These are phyloP conservation scores for Blastobotrys petasosporus DNA, from an alignment of 1,139 yeast species.

Conservation along the genomic window DNA sequence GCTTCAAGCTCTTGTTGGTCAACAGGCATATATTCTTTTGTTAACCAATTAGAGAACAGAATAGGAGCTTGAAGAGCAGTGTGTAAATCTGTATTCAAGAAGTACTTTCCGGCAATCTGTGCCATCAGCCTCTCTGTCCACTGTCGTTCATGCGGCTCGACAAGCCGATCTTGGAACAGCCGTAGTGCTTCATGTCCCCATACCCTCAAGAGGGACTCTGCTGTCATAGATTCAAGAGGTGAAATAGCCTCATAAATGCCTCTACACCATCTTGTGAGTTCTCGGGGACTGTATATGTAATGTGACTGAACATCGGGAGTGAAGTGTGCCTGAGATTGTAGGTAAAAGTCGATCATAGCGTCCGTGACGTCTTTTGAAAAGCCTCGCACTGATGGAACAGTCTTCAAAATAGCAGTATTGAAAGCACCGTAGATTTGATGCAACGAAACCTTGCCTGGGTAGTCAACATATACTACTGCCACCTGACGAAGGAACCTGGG, in stretches of 20 bases:
- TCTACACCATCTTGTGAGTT: constrained; percentile 79
- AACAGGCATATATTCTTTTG: constrained; percentile 57
- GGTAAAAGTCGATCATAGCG: constrained; percentile 65
- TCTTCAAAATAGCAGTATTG: constrained; percentile 51
- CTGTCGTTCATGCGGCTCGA: constrained; percentile 41
- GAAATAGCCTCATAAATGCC: constrained; percentile 62
- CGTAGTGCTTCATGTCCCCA: constrained; percentile 84
- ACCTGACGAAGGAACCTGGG: constrained; percentile 67
- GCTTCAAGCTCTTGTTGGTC: constrained; percentile 42
- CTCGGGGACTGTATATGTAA: constrained; percentile 84
- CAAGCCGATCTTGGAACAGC: constrained; percentile 68
- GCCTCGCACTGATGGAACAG: constrained; percentile 58
- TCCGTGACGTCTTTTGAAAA: constrained; percentile 48
- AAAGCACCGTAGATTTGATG: constrained; percentile 61
- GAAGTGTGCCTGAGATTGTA: constrained; percentile 40
- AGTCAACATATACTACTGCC: constrained; percentile 66
- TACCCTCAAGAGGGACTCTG: constrained; percentile 49
- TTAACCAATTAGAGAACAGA: constrained; percentile 69
- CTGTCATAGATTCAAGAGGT: constrained; percentile 34
- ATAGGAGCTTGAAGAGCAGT: constrained; percentile 45
- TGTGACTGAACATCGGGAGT: constrained; percentile 42
- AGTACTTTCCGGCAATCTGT: constrained; percentile 37
- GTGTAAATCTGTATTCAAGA: constrained; percentile 44
- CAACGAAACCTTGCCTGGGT: constrained; percentile 66
- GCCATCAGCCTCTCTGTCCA: constrained; percentile 49